These are phyloP conservation scores for Candida lessepsii DNA, from an alignment of 805 yeast genomes.

Conservation along the genomic window DNA sequence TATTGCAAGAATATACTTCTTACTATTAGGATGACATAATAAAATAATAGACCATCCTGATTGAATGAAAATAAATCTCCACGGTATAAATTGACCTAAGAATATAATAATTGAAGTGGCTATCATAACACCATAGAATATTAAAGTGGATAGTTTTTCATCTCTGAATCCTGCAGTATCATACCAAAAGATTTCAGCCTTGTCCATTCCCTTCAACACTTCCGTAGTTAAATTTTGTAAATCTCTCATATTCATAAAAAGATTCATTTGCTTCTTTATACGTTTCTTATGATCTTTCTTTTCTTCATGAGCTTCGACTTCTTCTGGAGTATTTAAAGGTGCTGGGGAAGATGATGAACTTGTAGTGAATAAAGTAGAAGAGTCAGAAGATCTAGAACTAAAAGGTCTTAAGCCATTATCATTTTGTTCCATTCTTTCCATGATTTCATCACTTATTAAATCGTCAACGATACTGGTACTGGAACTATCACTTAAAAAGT, in stretches of 20 bases:
- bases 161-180: slow-evolving; percentile 71
- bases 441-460: slow-evolving; percentile 22
- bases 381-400: slow-evolving; percentile 18
- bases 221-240: slow-evolving; percentile 64
- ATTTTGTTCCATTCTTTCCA: slow-evolving; percentile 12
- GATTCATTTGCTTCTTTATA: slow-evolving; percentile 38
- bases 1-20: slow-evolving; percentile 26
- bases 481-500: slow-evolving; percentile 30
- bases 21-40: slow-evolving; percentile 59
- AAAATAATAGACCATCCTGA: slow-evolving; percentile 56
- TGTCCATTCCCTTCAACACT: slow-evolving; percentile 48
- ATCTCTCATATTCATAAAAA: slow-evolving; percentile 66
- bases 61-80: slow-evolving; percentile 57
- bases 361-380: slow-evolving; percentile 13
- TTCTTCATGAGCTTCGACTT: slow-evolving; percentile 11
- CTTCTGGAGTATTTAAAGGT: slow-evolving; percentile 13
- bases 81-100: slow-evolving; percentile 56
- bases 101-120: slow-evolving; percentile 39
- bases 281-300: slow-evolving; percentile 18
- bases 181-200: slow-evolving; percentile 52
- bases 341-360: slow-evolving; percentile 10
- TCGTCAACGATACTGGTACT: slow-evolving; percentile 36
- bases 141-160: slow-evolving; percentile 61
- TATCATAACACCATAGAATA: slow-evolving; percentile 40
- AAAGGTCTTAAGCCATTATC: slow-evolving; percentile 11